A percentile compares a stretch with the other conserved stretches of the same genome.
These are phyloP conservation scores for Torulaspora quercuum DNA, from an alignment of 805 yeast species.

Conservation along the genomic window DNA sequence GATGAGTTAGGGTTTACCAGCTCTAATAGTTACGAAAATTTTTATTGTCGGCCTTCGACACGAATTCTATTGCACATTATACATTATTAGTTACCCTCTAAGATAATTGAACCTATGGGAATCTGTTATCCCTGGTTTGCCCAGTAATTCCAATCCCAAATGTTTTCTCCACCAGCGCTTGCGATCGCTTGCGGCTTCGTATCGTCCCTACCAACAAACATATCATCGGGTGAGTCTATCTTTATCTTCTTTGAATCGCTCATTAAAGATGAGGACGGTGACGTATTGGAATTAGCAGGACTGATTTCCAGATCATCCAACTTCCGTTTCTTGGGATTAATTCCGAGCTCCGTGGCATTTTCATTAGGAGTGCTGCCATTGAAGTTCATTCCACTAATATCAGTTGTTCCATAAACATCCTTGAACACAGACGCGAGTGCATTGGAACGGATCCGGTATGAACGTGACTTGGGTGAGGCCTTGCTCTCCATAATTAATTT, in stretches of 20 bases:
- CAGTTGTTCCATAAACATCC: constrained; percentile 22
- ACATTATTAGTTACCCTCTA: too few relatives aligned
- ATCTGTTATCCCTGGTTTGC: constrained; percentile 7
- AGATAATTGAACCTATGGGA: not conserved
- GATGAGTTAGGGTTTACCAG: too few relatives aligned
- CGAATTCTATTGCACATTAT: too few relatives aligned
- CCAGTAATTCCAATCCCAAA: constrained; percentile 38
- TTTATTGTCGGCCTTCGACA: too few relatives aligned
- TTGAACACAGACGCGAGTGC: constrained; percentile 29
- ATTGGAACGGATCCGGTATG: constrained; percentile 18
- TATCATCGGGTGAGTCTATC: constrained; percentile 36
- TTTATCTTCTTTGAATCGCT: constrained; percentile 35
- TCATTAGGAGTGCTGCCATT: constrained; percentile 10
- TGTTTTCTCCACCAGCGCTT: constrained; percentile 13
- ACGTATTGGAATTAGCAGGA: constrained; percentile 25
- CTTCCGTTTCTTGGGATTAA: constrained; percentile 28
- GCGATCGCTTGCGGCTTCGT: constrained; percentile 6
- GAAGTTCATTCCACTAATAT: constrained; percentile 19
- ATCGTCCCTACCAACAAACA: constrained; percentile 19
- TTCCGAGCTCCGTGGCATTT: constrained; percentile 2
- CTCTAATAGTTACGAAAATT: too few relatives aligned
- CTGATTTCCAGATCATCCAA: constrained; percentile 26
- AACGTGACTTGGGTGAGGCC: constrained; percentile 14
- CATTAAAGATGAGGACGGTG: constrained; percentile 31
- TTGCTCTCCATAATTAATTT: constrained; percentile 33